phyloP scores from a whole-genome alignment of 768 basidiomycete genomes.

The Auriscalpium orientale region DNA sequence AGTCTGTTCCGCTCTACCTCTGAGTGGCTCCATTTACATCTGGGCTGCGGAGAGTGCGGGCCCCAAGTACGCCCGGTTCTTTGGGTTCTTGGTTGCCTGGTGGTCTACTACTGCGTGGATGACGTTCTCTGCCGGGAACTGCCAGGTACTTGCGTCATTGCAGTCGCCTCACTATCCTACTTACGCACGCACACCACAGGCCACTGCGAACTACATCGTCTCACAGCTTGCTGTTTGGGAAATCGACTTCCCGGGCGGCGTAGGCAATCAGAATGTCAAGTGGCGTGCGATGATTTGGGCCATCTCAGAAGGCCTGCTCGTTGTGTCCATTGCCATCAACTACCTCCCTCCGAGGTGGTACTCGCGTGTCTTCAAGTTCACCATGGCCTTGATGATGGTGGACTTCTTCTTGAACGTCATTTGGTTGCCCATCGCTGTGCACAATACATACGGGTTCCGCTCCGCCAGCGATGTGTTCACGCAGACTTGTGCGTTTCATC shows the following conservation, averaged over 20 bases:
- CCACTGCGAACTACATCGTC: constrained; percentile 84
- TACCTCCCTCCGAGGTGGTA: constrained; percentile 74
- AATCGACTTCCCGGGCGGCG: constrained; percentile 76
- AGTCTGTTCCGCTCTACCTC: constrained; percentile 80
- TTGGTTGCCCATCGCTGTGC: constrained; percentile 90
- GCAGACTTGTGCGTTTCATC: constrained; percentile 49
- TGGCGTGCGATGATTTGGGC: constrained; percentile 85
- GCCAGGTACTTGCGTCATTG: constrained; percentile 44
- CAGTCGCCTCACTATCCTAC: too few species aligned
- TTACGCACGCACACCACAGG: constrained; percentile 32
- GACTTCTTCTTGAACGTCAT: constrained; percentile 86
- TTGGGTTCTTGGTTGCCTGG: constrained; percentile 88
- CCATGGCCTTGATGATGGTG: constrained; percentile 66
- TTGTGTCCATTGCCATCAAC: constrained; percentile 74
- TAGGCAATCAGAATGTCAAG: constrained; percentile 62
- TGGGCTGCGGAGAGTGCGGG: constrained; percentile 95
- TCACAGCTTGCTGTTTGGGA: constrained; percentile 79
- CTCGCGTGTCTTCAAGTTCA: constrained; percentile 70
- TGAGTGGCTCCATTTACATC: constrained; percentile 89
- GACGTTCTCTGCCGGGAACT: constrained; percentile 85
- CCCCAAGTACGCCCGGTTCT: constrained; percentile 76
- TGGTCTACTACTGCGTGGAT: constrained; percentile 96
- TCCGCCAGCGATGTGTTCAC: constrained; percentile 80
- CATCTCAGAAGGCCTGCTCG: constrained; percentile 63
- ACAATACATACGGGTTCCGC: constrained; percentile 84